A percentile compares a stretch with the other conserved stretches of the same genome.
These are phyloP conservation scores for Hymenoscyphus fructigenus DNA, from an alignment of 2,329 filamentous ascomycete genomes.

Conservation along the genomic window DNA sequence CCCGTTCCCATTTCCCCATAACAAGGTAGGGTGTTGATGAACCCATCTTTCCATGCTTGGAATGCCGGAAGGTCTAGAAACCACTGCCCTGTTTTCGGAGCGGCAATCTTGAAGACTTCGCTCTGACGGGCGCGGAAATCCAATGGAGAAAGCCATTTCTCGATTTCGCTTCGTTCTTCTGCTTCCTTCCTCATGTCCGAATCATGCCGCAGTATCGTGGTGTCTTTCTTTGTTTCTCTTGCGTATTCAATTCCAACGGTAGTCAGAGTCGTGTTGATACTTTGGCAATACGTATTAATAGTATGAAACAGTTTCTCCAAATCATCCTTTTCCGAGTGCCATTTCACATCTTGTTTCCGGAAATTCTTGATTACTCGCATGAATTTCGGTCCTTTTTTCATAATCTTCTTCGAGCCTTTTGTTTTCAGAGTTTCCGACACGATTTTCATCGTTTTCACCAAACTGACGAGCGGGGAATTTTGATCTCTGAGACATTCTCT, in stretches of 20 bases:
- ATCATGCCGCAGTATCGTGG: background rate
- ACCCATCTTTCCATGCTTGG: slow-evolving; percentile 20
- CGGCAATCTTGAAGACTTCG: slow-evolving; percentile 12
- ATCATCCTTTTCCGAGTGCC: slow-evolving; percentile 22
- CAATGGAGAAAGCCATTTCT: slow-evolving; percentile 22
- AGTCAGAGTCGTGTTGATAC: background rate
- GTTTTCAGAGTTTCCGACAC: slow-evolving; percentile 10
- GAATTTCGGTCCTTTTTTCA: slow-evolving; percentile 1
- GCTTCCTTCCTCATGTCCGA: slow-evolving; percentile 2
- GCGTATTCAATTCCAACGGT: background rate
- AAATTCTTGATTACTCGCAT: slow-evolving; percentile 14
- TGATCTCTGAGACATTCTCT: background rate
- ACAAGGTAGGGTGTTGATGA: slow-evolving; percentile 16
- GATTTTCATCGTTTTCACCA: slow-evolving; percentile 6
- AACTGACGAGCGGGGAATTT: background rate
- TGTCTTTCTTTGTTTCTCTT: background rate
- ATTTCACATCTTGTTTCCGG: slow-evolving; percentile 11
- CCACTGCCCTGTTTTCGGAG: slow-evolving; percentile 12
- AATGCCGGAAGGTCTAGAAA: slow-evolving; percentile 18
- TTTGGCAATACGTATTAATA: slow-evolving; percentile 2
- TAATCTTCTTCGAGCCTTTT: background rate
- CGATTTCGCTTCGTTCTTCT: slow-evolving; percentile 20
- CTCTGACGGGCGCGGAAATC: slow-evolving; percentile 18
- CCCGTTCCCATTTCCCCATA: slow-evolving; percentile 21
- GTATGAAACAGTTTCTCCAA: background rate